Evolutionary conservation across 371 early-diverging fungal species (phyloP), one percentile per base, ranked within the genome.

Genomic region (Apophysomyces elegans): DNA sequence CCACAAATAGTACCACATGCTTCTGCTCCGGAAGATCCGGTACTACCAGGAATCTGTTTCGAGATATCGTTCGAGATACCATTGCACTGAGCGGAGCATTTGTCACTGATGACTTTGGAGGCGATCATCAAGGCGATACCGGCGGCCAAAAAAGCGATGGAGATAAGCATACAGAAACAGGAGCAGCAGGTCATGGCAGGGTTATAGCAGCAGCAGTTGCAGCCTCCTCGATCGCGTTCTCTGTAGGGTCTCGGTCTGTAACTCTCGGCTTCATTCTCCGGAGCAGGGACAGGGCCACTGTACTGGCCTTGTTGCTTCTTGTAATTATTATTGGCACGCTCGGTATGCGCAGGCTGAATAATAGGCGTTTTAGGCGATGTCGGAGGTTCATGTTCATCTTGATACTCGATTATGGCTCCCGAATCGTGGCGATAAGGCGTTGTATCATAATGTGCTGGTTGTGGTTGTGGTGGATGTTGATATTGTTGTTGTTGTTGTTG

Each of bases 121-220:
- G 72, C 61, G n/a, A 70, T 62, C 36, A 71, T 72, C 64, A 76
- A 56, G 6, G 66, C 73, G 59, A 72, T 70, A 16, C 72, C 72
- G 37, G 69, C 72, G 12, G 70, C 69, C 16, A 71, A 38, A 43
- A 70, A 72, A 1, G 62, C 73, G n/a, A 73, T 14, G 21, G 64
- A 66, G 37, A 74, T 50, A 12, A 74, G 26, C 64, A 70, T 63
- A 45, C 74, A 74, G 44, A 61, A 74, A 21, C 70, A 74, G 5
- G 67, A 65, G 38, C 70, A 74, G 46, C 74, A 74, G 5, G 74
- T 70, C 62, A 67, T 64, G 3, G 63, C 74, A 7, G 74, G 70
- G 44, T 68, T 68, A 47, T 68, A 73, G 56, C 67, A 70, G 58
- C 70, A 69, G 58, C 71, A 68, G 61, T 57, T 61, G 56, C 70